Evolutionary conservation across 495 filamentous ascomycete genomes (phyloP), one percentile per base, ranked within the genome.

Genomic region (Neurospora cerealis): DNA sequence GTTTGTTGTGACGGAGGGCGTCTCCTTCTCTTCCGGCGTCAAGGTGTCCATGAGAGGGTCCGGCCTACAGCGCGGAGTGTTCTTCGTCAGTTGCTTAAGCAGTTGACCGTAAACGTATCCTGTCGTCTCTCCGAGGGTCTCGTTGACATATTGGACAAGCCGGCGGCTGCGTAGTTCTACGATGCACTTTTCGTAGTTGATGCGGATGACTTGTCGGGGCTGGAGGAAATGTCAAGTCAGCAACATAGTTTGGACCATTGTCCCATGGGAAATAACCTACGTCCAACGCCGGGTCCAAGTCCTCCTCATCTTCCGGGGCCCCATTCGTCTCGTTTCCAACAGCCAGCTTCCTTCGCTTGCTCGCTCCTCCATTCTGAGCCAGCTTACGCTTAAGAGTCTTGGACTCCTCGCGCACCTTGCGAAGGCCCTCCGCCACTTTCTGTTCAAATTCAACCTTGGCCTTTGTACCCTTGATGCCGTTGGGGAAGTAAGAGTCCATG

Each of bases 171-270:
- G 93, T 72, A 96, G 86, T 21, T 92, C 86, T 17, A 98, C 92
- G 5, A 89, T 86, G 62, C 93, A 91, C 78, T 95, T 97, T 42
- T 93, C 91, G 78, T 93, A 91, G 80, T 97, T 97, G 34, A 98
- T 85, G 38, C 92, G 90, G 66, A 98, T 83, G 28, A 93, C 87
- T 70, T 93, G 81, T 71, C 91, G 78, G 5, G 79, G 80, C 85
- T 87, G 70, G 24, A 70, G 19, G 11, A 74, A 54, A 34, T 7
- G 75, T 19, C 28, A 66, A 66, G 28, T 83, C 74, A 84, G 83
- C 17, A 78, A 73, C 19, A 15, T n/a, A 32, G 6, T 11, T n/a
- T 13, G 9, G 2, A 36, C 39, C 9, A 4, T 10, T 32, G n/a
- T 40, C 17, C 21, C 46, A 21, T 46, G 3, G 11, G 34, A 48